Percentiles rank a stretch among this genome's conserved stretches.
phyloP scores from a whole-genome alignment of 73 alveolate genomes.

The Breviolum minutum region DNA sequence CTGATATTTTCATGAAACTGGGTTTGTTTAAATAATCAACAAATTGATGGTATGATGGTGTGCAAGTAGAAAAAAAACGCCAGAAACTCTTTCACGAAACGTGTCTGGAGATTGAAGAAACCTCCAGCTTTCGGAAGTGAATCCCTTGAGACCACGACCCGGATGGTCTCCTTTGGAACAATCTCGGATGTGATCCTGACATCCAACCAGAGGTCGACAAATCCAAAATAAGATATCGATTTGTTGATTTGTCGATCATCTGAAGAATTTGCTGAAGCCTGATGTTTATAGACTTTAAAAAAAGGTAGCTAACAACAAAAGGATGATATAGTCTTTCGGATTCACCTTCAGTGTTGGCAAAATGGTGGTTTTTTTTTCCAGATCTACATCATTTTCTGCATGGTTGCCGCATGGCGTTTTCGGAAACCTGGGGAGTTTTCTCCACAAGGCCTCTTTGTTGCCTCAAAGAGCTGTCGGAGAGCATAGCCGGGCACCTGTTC shows the following conservation, averaged over 20 bases:
- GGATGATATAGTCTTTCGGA: not conserved
- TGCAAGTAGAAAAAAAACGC: no score
- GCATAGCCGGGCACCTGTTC: conserved; percentile 61
- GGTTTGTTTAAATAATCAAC: not conserved
- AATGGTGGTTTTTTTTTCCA: not conserved
- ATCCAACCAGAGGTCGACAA: not conserved
- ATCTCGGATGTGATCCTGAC: conserved; percentile 88
- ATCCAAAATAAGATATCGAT: not conserved
- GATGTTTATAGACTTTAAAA: no score
- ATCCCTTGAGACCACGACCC: not conserved
- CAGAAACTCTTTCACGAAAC: not conserved
- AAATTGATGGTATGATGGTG: not conserved
- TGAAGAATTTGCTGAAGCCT: not conserved
- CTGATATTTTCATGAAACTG: not conserved
- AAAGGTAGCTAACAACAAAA: no score
- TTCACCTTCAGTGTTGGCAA: not conserved
- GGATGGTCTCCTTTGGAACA: conserved; percentile 91
- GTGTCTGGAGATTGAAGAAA: not conserved
- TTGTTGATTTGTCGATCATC: not conserved
- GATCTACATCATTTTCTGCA: not conserved
- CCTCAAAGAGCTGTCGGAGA: conserved; percentile 86
- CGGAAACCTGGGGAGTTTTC: not conserved
- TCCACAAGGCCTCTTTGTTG: conserved; percentile 49
- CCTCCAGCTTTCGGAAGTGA: not conserved
- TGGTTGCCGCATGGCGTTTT: not conserved